Evolutionary conservation across 2,329 filamentous ascomycete genomes (phyloP).

Genomic region (Aspergillus pseudoterreus): DNA sequence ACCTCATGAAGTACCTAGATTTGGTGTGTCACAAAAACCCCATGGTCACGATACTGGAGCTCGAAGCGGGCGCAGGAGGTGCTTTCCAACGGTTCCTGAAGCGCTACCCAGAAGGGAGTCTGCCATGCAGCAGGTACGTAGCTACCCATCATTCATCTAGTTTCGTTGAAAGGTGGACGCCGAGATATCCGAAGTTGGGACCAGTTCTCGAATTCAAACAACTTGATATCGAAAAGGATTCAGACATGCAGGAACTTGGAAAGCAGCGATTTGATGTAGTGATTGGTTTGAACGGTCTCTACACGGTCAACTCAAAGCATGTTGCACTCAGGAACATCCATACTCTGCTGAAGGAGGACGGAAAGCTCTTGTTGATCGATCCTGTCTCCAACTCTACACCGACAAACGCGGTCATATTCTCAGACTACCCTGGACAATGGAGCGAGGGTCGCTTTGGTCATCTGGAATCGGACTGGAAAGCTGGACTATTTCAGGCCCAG

Average conservation of each 20-base stretch:
- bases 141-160: constrained; percentile 6
- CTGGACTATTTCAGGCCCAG: background rate
- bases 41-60: constrained; percentile 20
- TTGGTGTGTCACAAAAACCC: constrained; percentile 21
- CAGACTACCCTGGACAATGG: background rate
- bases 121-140: constrained; percentile 15
- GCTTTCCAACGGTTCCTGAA: constrained; percentile 11
- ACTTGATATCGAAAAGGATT: constrained; percentile 9
- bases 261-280: constrained; percentile 15
- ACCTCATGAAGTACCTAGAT: constrained; percentile 11
- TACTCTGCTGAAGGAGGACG: constrained; percentile 13
- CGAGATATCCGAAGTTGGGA: constrained; percentile 8
- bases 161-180: background rate
- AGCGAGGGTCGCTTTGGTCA: background rate
- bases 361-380: constrained; percentile 16
- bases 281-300: constrained; percentile 15
- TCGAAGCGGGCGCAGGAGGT: constrained; percentile 15
- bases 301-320: constrained; percentile 4
- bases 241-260: background rate
- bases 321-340: constrained; percentile 12
- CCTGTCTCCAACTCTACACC: background rate
- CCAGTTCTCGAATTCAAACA: constrained; percentile 7
- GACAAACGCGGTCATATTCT: background rate
- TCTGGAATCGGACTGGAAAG: background rate
- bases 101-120: background rate